Conservation (phyloP, 805 yeast species). For the Candida glaebosa region DNA sequence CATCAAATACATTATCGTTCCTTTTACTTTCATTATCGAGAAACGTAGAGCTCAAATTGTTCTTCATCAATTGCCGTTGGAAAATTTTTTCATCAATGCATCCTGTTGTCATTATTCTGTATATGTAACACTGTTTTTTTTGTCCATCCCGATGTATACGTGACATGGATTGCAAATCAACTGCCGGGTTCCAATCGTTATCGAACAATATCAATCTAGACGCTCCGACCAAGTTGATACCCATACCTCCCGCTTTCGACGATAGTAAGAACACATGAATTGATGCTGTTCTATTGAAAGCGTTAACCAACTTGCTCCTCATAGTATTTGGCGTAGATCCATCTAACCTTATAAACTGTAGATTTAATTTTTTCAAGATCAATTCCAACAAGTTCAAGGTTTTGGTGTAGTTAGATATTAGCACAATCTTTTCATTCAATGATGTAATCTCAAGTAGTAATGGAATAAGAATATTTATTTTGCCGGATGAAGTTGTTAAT, state of each 20-base stretch:
- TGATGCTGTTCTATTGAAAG: slow-evolving; percentile 53
- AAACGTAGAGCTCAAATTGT: slow-evolving; percentile 71
- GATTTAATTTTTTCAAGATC: slow-evolving; percentile 45
- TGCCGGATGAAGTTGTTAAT: slow-evolving; percentile 47
- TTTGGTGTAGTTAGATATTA: slow-evolving; percentile 85
- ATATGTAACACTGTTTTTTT: slow-evolving; percentile 68
- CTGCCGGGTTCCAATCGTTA: slow-evolving; percentile 96
- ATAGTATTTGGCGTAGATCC: slow-evolving; percentile 73
- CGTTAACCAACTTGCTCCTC: slow-evolving; percentile 62
- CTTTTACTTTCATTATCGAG: slow-evolving; percentile 38
- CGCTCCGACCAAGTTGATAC: slow-evolving; percentile 87
- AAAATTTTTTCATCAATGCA: slow-evolving; percentile 91
- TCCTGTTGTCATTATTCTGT: slow-evolving; percentile 82
- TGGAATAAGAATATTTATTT: slow-evolving; percentile 56
- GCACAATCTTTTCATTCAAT: slow-evolving; percentile 67
- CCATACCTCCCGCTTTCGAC: slow-evolving; percentile 92
- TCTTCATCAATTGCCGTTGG: slow-evolving; percentile 86
- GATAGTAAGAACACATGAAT: slow-evolving; percentile 67
- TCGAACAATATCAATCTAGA: slow-evolving; percentile 82
- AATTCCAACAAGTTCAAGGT: slow-evolving; percentile 75
- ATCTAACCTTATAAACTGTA: slow-evolving; percentile 66
- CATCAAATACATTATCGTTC: slow-evolving; percentile 65
- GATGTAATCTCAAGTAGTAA: slow-evolving; percentile 52
- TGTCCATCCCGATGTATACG: slow-evolving; percentile 95
- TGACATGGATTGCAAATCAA: slow-evolving; percentile 93